Base-by-base conservation (phyloP, 768 basidiomycete genomes). In the Leccinum truebloodii region DNA sequence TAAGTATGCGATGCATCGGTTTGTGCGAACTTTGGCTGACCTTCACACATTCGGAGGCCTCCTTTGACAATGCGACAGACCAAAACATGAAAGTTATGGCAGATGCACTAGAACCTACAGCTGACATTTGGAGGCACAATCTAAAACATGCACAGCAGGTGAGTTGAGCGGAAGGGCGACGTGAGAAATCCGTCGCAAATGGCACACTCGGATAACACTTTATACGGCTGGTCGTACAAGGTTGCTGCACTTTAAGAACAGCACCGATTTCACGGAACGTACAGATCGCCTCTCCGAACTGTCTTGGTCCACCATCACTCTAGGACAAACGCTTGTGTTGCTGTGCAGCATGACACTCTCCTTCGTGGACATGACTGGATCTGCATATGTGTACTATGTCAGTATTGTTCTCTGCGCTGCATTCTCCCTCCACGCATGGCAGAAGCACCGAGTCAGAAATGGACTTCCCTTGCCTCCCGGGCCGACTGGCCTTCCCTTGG, bases 11-110 rank as follows among this genome's bases (percentile, higher is more conserved):
- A 66, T 41, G 92, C 93, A 76, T 97, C 90, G 67, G 96, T 95
- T 76, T 96, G 95, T 63, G 88, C 91, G 76, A 65, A 95, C 88
- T 81, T 92, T 98, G 97, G 80, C 83, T 88, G 74, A 98, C 97
- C 83, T 97, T 98, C 63, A 99, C 79, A 51, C 97, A 97, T 62
- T 82, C 86, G 66, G 98, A 84, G 78, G 97, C 94, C 79, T 87
- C 46, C 93, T 95, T 34, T 59, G 13, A 10, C n/a, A 58, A 54
- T 34, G 52, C 35, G 44, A 55, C 32, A n/a, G 18, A 18, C 6
- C 54, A 10, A 39, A 32, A 46, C 18, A 20, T 20, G 54, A 55
- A 44, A 49, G 48, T 14, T 49, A 46, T 20, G 20, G 46, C 22
- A 48, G 14, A 24, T 24, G 48, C 24, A 24, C 14, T 16, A 9